Conservation (phyloP, 2,329 filamentous ascomycete species). For the Lasiodiplodia citricola region DNA sequence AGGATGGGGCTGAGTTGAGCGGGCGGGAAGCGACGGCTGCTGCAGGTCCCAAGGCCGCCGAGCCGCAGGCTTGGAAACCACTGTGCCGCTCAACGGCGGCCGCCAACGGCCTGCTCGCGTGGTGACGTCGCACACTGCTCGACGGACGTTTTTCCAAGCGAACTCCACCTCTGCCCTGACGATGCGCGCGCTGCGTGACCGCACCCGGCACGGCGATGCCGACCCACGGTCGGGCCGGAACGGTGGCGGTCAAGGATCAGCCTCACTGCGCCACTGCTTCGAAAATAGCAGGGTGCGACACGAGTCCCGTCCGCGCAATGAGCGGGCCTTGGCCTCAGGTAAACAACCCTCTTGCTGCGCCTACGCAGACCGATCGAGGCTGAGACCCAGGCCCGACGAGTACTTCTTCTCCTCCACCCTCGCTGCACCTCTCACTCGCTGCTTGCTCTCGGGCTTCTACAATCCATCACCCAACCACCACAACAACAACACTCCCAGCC, state of each 20-base stretch:
- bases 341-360: constrained; percentile 17
- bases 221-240: constrained; percentile 9
- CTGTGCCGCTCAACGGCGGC: neutral
- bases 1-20: constrained; percentile 10
- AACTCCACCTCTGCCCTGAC: neutral
- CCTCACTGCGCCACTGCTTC: constrained; percentile 9
- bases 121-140: constrained; percentile 6
- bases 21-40: constrained; percentile 5
- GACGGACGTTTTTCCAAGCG: neutral
- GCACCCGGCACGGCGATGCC: constrained; percentile 14
- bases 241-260: constrained; percentile 19
- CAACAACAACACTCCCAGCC: neutral
- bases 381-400: constrained; percentile 2
- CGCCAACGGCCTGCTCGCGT: neutral
- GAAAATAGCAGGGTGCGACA: constrained; percentile 19
- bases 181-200: neutral
- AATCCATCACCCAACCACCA: neutral
- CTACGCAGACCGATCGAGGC: constrained; percentile 12
- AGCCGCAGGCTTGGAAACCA: constrained; percentile 6
- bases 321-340: constrained; percentile 21
- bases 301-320: constrained; percentile 7
- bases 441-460: neutral
- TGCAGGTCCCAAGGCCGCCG: constrained; percentile 9
- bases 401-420: constrained; percentile 2
- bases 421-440: constrained; percentile 9